phyloP scores from a whole-genome alignment of 2,329 filamentous ascomycete genomes.

The Monosporascus sp. region DNA sequence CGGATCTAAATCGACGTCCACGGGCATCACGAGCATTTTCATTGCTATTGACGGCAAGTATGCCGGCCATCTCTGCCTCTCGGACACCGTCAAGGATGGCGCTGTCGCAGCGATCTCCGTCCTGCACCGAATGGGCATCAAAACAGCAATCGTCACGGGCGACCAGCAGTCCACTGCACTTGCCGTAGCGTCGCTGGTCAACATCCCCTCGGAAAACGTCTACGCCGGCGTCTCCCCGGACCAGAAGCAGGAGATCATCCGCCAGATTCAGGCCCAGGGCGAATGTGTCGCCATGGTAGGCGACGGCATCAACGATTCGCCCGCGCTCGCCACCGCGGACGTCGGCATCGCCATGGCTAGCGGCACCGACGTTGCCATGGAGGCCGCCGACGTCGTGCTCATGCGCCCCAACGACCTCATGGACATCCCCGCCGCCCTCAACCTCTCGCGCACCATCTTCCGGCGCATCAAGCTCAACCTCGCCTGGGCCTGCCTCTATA shows the following conservation, averaged over 20 bases:
- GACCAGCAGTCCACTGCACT: slow-evolving; percentile 82
- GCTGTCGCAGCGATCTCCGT: slow-evolving; percentile 77
- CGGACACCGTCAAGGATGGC: slow-evolving; percentile 86
- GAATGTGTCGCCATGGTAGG: slow-evolving; percentile 92
- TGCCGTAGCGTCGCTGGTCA: slow-evolving; percentile 76
- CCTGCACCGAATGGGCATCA: slow-evolving; percentile 77
- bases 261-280: slow-evolving; percentile 66
- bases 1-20: slow-evolving; percentile 33
- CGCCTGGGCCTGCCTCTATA: slow-evolving; percentile 89
- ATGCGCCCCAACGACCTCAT: slow-evolving; percentile 91
- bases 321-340: slow-evolving; percentile 85
- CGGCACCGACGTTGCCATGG: slow-evolving; percentile 95
- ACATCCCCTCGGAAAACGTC: slow-evolving; percentile 71
- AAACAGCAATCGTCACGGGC: slow-evolving; percentile 87
- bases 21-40: slow-evolving; percentile 86
- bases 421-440: slow-evolving; percentile 81
- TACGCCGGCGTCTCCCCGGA: slow-evolving; percentile 84
- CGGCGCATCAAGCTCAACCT: slow-evolving; percentile 90
- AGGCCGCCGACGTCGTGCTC: slow-evolving; percentile 91
- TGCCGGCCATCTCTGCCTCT: slow-evolving; percentile 75
- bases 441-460: slow-evolving; percentile 82
- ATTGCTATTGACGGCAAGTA: slow-evolving; percentile 80
- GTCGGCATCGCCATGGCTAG: slow-evolving; percentile 89
- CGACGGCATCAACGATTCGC: slow-evolving; percentile 97
- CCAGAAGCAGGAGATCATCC: slow-evolving; percentile 84